Evolutionary conservation across 495 filamentous ascomycete species (phyloP), one percentile per base, ranked within the genome.

Genomic region (Lasiosphaeris hirsuta): DNA sequence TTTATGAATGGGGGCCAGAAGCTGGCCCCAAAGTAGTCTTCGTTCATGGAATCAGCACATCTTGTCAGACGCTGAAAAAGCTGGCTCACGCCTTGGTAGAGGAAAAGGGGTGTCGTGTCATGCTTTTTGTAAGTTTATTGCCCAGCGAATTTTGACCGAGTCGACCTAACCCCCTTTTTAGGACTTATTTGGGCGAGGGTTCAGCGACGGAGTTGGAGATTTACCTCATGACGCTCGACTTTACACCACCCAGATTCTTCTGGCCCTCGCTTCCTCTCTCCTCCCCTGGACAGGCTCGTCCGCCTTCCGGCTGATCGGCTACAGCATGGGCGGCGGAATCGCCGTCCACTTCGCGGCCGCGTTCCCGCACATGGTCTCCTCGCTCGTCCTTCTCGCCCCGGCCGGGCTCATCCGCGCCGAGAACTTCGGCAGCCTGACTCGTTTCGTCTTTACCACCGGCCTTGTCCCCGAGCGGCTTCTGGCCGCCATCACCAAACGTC

Each of bases 1-100:
- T 92, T 10, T 96, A 96, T 66, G 93, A 97, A 78, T 96, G 85
- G 78, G 93, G 93, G 8, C 90, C 90, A n/a, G 81, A 86, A 54
- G 69, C 83, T 49, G 92, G 92, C 3, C 73, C 79, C 17, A 96
- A 91, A 65, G 87, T 96, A 1, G 63, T 96, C 37, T 73, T 96
- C 18, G 72, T 96, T 17, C 92, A 96, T 67, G 93, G 93, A 30
- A 95, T 96, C 64, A 87, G 83, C 49, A 97, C 89, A 1, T 89
- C 93, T 2, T 88, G 87, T 69, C 79, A 89, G 61, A 81, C 90
- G 3, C 75, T 95, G 2, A 81, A 83, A 39, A 77, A 78, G 38
- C 62, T 96, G 37, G 86, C 91, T 38, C 75, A 87, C 66, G 79
- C 77, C 10, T 77, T 97, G 18, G 89, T 85, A 13, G 77, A 86